Evolutionary conservation across 2,329 filamentous ascomycete species (phyloP).

Genomic region (Acrocalymma vagum): DNA sequence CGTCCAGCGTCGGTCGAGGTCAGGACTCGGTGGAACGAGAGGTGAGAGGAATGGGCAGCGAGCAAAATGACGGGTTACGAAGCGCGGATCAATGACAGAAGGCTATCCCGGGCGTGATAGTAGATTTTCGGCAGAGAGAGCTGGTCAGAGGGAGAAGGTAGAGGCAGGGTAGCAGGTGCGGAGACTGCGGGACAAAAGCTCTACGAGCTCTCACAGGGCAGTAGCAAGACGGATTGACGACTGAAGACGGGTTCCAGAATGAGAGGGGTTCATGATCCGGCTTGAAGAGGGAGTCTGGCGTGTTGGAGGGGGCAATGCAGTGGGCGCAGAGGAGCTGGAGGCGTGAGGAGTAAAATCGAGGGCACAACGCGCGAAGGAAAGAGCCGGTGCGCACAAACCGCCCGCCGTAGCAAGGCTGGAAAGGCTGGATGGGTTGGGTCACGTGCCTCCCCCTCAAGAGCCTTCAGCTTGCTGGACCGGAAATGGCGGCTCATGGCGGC

Average conservation of each 20-base stretch:
- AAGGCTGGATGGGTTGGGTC: too few relatives aligned
- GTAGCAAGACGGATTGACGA: constrained; percentile 35
- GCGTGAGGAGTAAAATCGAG: constrained; percentile 34
- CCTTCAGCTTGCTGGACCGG: too few relatives aligned
- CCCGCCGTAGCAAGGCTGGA: constrained; percentile 3
- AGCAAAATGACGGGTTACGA: constrained; percentile 10
- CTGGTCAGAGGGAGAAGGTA: constrained; percentile 29
- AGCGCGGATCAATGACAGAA: constrained; percentile 18
- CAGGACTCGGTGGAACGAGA: constrained; percentile 20
- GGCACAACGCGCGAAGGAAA: constrained; percentile 6
- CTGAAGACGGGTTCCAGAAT: constrained; percentile 20
- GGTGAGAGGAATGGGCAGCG: constrained; percentile 14
- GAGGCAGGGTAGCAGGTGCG: constrained; percentile 40
- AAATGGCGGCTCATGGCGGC: too few relatives aligned
- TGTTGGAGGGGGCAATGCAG: constrained; percentile 34
- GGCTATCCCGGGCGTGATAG: constrained; percentile 16
- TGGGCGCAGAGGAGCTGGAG: constrained; percentile 31
- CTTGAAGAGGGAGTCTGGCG: constrained; percentile 19
- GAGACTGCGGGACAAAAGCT: constrained; percentile 48
- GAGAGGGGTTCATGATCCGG: constrained; percentile 40
- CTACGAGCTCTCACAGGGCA: constrained; percentile 46
- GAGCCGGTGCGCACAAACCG: too few relatives aligned
- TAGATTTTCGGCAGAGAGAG: constrained; percentile 16
- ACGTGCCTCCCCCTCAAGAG: too few relatives aligned
- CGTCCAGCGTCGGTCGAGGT: constrained; percentile 17